Evolutionary conservation across 805 yeast genomes (phyloP).

Genomic region (Kluyveromyces nonfermentans): DNA sequence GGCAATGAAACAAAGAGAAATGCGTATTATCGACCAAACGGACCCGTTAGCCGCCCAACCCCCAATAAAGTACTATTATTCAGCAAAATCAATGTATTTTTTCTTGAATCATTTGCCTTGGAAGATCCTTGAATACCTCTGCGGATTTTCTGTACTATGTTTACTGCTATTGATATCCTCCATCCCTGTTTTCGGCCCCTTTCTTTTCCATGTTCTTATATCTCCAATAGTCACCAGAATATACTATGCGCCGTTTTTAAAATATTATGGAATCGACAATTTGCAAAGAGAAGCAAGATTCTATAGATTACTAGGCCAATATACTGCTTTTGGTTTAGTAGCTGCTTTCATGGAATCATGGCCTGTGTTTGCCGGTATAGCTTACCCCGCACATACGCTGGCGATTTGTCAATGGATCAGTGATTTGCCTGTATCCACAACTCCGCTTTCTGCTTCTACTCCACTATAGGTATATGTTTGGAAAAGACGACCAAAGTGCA

Average conservation of each 20-base stretch:
- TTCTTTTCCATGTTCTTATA: conserved; percentile 17
- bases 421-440: neutral
- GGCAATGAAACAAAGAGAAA: conserved; percentile 10
- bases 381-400: conserved; percentile 2
- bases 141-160: conserved; percentile 9
- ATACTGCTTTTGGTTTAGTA: conserved; percentile 23
- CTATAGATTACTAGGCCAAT: conserved; percentile 21
- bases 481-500: too few species aligned
- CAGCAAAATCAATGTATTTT: conserved; percentile 18
- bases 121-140: conserved; percentile 14
- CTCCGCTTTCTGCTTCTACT: neutral
- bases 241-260: conserved; percentile 15
- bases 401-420: conserved; percentile 2
- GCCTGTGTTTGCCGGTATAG: conserved; percentile 12
- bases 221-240: conserved; percentile 23
- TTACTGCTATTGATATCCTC: conserved; percentile 16
- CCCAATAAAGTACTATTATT: conserved; percentile 24
- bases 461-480: too few species aligned
- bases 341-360: conserved; percentile 22
- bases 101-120: conserved; percentile 25
- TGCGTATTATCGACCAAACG: conserved; percentile 8
- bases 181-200: conserved; percentile 25
- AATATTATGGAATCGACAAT: conserved; percentile 3
- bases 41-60: conserved; percentile 2
- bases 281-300: conserved; percentile 9